Percentiles rank a stretch among this genome's conserved stretches.
Evolutionary conservation across 768 basidiomycete genomes (phyloP).

Genomic region (Strobilomyces dryophilus): DNA sequence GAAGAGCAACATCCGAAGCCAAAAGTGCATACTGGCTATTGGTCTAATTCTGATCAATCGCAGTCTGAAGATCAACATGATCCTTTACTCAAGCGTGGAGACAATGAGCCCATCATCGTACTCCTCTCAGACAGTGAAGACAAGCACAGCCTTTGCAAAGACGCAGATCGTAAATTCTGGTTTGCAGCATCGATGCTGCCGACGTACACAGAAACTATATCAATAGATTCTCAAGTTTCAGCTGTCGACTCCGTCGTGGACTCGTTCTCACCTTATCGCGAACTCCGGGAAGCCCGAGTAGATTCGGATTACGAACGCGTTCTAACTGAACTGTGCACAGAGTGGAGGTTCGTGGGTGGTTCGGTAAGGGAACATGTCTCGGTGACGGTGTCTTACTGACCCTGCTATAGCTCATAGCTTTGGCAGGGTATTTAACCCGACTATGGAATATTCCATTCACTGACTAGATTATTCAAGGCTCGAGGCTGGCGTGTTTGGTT

Average conservation of each 20-base stretch:
- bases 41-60: slow-evolving; percentile 17
- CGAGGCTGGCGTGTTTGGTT: slow-evolving; percentile 60
- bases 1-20: slow-evolving; percentile 6
- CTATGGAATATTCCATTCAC: not conserved
- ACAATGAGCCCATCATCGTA: slow-evolving; percentile 13
- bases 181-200: slow-evolving; percentile 38
- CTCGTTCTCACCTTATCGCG: slow-evolving; percentile 52
- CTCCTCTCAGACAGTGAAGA: slow-evolving; percentile 17
- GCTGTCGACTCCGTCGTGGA: slow-evolving; percentile 40
- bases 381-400: not conserved
- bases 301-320: slow-evolving; percentile 51
- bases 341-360: slow-evolving; percentile 67
- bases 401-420: slow-evolving; percentile 46
- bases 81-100: slow-evolving; percentile 8
- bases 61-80: slow-evolving; percentile 20
- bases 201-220: slow-evolving; percentile 40
- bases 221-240: slow-evolving; percentile 23
- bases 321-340: slow-evolving; percentile 44
- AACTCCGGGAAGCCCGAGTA: slow-evolving; percentile 38
- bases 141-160: not conserved
- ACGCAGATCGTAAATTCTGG: slow-evolving; percentile 22
- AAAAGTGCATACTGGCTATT: slow-evolving; percentile 19
- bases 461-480: slow-evolving; percentile 25
- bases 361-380: slow-evolving; percentile 36
- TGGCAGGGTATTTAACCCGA: slow-evolving; percentile 46